These are phyloP conservation scores for Leucocoprinus leucothites DNA, from an alignment of 768 basidiomycete genomes.

Conservation along the genomic window DNA sequence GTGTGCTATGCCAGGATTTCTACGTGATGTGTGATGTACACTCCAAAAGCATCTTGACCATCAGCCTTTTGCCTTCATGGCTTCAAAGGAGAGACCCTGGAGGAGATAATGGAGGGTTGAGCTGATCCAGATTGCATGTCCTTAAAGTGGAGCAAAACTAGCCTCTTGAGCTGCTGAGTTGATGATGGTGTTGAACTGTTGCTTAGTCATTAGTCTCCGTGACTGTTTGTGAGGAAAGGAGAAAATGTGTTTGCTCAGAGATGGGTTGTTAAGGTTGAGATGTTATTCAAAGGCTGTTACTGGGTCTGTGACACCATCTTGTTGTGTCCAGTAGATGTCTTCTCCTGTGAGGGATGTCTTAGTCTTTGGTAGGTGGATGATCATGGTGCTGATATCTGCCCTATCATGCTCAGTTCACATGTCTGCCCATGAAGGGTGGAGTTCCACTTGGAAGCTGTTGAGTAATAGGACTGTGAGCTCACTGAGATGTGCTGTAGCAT, in stretches of 20 bases:
- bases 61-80: constrained; percentile 28
- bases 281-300: constrained; percentile 19
- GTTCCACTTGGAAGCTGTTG: no score
- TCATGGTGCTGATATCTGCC: background rate
- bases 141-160: constrained; percentile 14
- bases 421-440: background rate
- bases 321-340: constrained; percentile 13
- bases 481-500: constrained; percentile 13
- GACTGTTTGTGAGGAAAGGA: background rate
- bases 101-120: constrained; percentile 34
- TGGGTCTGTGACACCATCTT: constrained; percentile 19
- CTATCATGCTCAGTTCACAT: constrained; percentile 9
- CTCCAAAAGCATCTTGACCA: constrained; percentile 20
- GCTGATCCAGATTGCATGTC: constrained; percentile 25
- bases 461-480: constrained; percentile 20
- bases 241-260: constrained; percentile 13
- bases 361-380: constrained; percentile 13
- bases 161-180: constrained; percentile 11
- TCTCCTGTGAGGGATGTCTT: background rate
- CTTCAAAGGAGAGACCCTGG: constrained; percentile 29
- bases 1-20: constrained; percentile 18
- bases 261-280: constrained; percentile 21
- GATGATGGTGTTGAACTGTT: constrained; percentile 20
- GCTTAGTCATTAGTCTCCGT: constrained; percentile 20
- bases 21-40: constrained; percentile 15